Conservation (phyloP, 257 asterid genomes). For the Solanum arcanum region DNA sequence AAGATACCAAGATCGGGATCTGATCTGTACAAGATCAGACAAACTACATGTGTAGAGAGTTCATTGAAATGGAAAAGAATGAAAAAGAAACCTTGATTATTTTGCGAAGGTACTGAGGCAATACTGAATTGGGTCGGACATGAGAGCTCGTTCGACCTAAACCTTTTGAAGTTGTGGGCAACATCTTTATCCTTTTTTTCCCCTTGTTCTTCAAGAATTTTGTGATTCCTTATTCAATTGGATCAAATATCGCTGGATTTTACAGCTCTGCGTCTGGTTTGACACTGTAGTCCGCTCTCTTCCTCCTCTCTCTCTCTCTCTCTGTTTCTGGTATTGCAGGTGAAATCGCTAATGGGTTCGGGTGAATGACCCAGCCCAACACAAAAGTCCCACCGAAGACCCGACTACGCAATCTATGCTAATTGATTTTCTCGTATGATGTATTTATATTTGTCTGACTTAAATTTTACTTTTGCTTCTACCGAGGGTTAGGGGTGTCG, state of each 20-base stretch:
- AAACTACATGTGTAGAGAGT: neutral
- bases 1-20: neutral
- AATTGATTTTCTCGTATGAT: neutral
- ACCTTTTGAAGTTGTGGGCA: slow-evolving; percentile 75
- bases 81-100: slow-evolving; percentile 63
- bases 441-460: neutral
- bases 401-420: neutral
- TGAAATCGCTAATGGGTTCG: neutral
- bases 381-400: neutral
- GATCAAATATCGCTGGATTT: neutral
- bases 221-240: neutral
- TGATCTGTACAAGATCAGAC: neutral
- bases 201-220: neutral
- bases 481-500: neutral
- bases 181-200: slow-evolving; percentile 31
- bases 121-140: slow-evolving; percentile 52
- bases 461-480: neutral
- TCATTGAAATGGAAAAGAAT: neutral
- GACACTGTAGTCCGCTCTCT: neutral
- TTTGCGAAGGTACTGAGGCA: slow-evolving; percentile 89
- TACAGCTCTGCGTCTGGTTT: neutral
- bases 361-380: neutral
- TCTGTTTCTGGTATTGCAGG: neutral
- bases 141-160: slow-evolving; percentile 48
- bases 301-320: neutral